These are phyloP conservation scores for Albizia julibrissin DNA, from an alignment of 306 rosid genomes.

Conservation along the genomic window DNA sequence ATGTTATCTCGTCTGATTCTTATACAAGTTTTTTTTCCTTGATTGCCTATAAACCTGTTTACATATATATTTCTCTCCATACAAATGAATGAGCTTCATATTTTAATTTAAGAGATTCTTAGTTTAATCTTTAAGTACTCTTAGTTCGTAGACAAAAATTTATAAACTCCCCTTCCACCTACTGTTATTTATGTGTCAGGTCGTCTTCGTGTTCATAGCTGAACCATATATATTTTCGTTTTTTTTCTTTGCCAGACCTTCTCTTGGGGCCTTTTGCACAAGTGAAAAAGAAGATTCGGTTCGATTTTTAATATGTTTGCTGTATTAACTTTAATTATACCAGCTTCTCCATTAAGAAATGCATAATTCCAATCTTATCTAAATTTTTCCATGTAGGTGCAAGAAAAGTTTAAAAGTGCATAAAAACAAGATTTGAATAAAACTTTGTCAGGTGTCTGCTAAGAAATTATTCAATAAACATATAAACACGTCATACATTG, in stretches of 20 bases:
- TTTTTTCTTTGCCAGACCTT: not conserved
- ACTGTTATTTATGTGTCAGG: not conserved
- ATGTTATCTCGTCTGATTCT: not conserved
- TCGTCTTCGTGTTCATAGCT: not conserved
- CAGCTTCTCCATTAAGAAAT: not conserved
- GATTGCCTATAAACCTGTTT: not conserved
- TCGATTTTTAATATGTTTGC: not conserved
- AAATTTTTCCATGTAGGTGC: not conserved
- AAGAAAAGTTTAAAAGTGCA: not conserved
- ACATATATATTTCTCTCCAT: not conserved
- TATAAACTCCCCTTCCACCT: not conserved
- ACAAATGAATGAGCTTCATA: not conserved
- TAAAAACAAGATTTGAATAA: not conserved
- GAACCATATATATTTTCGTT: not conserved
- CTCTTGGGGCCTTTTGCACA: not conserved
- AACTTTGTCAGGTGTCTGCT: not conserved
- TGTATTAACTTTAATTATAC: too few species aligned
- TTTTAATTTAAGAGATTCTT: not conserved
- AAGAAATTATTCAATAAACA: not conserved
- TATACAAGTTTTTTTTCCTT: not conserved
- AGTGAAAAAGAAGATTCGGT: not conserved
- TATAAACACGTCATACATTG: not conserved
- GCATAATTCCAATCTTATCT: not conserved
- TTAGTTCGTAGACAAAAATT: not conserved
- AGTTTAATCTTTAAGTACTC: not conserved